phyloP scores from a whole-genome alignment of 306 rosid genomes.

The Medicago ruthenica region DNA sequence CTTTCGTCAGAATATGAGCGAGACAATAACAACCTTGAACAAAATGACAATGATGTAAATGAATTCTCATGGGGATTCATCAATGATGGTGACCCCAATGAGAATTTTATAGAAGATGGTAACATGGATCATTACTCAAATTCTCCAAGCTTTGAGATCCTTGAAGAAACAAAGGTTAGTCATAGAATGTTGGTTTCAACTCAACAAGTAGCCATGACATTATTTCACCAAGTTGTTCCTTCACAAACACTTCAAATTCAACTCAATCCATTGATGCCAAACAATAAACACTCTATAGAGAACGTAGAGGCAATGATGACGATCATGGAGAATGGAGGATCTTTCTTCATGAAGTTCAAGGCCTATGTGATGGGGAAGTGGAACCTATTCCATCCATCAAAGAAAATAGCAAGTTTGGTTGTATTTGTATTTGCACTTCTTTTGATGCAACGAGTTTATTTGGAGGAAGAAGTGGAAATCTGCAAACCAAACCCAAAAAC shows the following conservation, averaged over 20 bases:
- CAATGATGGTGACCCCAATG: constrained; percentile 52
- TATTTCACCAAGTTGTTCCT: constrained; percentile 81
- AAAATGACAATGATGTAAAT: constrained; percentile 49
- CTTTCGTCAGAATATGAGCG: constrained; percentile 45
- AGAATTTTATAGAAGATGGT: constrained; percentile 62
- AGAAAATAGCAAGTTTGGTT: constrained; percentile 48
- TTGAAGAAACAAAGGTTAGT: constrained; percentile 72
- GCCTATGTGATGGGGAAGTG: constrained; percentile 41
- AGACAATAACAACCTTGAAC: constrained; percentile 46
- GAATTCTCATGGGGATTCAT: constrained; percentile 70
- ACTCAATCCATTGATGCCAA: constrained; percentile 56
- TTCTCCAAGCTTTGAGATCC: constrained; percentile 79
- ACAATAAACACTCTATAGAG: constrained; percentile 43
- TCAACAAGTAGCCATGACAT: constrained; percentile 74
- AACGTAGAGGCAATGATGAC: constrained; percentile 38
- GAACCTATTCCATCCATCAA: constrained; percentile 49
- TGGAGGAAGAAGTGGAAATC: constrained; percentile 47
- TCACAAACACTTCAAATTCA: constrained; percentile 80
- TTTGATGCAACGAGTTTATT: constrained; percentile 46
- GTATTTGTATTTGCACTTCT: constrained; percentile 51
- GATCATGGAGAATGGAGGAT: constrained; percentile 39
- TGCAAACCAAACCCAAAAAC: constrained; percentile 24
- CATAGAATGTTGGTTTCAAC: constrained; percentile 83
- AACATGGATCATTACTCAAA: constrained; percentile 61
- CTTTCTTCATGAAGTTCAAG: constrained; percentile 41